Evolutionary conservation across 495 filamentous ascomycete species (phyloP).

Genomic region (Xylaria grammica): DNA sequence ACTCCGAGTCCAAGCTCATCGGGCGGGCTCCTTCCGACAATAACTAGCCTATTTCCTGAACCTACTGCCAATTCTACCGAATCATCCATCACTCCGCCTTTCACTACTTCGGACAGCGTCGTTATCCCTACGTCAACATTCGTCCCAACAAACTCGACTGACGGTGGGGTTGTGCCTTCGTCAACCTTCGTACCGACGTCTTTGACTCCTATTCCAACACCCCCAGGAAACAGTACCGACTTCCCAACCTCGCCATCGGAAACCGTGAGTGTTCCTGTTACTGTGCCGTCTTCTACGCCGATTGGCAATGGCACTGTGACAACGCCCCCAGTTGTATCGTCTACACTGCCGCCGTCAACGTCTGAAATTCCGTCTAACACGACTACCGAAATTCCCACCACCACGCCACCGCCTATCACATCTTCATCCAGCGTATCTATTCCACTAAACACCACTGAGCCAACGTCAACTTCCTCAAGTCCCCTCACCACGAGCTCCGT

Average conservation of each 20-base stretch:
- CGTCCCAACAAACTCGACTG: neutral
- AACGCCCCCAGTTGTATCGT: constrained; percentile 14
- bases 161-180: neutral
- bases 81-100: constrained; percentile 1
- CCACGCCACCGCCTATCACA: constrained; percentile 25
- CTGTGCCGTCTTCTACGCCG: constrained; percentile 18
- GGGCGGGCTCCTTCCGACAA: constrained; percentile 5
- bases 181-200: constrained; percentile 8
- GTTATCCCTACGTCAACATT: neutral
- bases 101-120: too few species aligned
- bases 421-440: constrained; percentile 25
- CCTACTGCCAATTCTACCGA: constrained; percentile 29
- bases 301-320: constrained; percentile 15
- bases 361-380: constrained; percentile 23
- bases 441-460: constrained; percentile 31
- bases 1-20: constrained; percentile 6
- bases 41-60: constrained; percentile 1
- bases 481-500: constrained; percentile 8
- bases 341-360: constrained; percentile 5
- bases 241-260: constrained; percentile 25
- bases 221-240: constrained; percentile 19
- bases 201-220: neutral
- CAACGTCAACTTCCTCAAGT: constrained; percentile 22
- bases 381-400: constrained; percentile 15
- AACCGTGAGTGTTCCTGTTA: constrained; percentile 19